Conservation (phyloP, 2,329 filamentous ascomycete genomes). For the Cytospora piceicola region DNA sequence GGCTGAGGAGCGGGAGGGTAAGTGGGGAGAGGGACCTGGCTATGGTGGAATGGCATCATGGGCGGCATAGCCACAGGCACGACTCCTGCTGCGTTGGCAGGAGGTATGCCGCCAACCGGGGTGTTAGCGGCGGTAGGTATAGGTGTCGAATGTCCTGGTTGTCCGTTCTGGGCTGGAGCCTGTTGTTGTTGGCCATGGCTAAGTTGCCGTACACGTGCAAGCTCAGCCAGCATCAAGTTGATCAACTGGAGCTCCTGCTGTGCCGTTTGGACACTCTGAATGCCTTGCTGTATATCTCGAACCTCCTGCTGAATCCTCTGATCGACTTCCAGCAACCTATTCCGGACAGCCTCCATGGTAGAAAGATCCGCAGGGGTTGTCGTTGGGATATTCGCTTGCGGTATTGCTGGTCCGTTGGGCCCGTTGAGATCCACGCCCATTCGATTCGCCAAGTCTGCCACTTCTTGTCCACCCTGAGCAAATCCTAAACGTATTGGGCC, state of each 20-base stretch:
- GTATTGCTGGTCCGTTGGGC: slow-evolving; percentile 32
- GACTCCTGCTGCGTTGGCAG: slow-evolving; percentile 8
- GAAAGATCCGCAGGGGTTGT: slow-evolving; percentile 28
- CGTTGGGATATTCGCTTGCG: slow-evolving; percentile 29
- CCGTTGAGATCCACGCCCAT: slow-evolving; percentile 53
- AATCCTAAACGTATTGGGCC: slow-evolving; percentile 78
- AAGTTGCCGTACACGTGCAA: slow-evolving; percentile 64
- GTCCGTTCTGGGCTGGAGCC: slow-evolving; percentile 11
- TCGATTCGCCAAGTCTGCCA: slow-evolving; percentile 69
- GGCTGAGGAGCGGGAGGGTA: slow-evolving; percentile 26
- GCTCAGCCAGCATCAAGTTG: slow-evolving; percentile 68
- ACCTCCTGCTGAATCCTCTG: slow-evolving; percentile 71
- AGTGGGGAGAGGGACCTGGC: slow-evolving; percentile 26
- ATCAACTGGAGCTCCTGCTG: slow-evolving; percentile 71
- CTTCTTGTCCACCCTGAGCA: slow-evolving; percentile 69
- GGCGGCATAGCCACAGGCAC: slow-evolving; percentile 29
- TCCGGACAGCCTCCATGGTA: slow-evolving; percentile 50
- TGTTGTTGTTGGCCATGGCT: slow-evolving; percentile 42
- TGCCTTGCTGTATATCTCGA: slow-evolving; percentile 64
- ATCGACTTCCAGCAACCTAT: slow-evolving; percentile 68
- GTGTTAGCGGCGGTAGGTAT: slow-evolving; percentile 15
- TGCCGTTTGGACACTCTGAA: slow-evolving; percentile 63
- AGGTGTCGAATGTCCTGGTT: slow-evolving; percentile 15
- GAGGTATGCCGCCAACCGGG: slow-evolving; percentile 5
- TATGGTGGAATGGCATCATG: slow-evolving; percentile 34